Conservation (phyloP, 768 basidiomycete species). For the Mycena olivaceomarginata region DNA sequence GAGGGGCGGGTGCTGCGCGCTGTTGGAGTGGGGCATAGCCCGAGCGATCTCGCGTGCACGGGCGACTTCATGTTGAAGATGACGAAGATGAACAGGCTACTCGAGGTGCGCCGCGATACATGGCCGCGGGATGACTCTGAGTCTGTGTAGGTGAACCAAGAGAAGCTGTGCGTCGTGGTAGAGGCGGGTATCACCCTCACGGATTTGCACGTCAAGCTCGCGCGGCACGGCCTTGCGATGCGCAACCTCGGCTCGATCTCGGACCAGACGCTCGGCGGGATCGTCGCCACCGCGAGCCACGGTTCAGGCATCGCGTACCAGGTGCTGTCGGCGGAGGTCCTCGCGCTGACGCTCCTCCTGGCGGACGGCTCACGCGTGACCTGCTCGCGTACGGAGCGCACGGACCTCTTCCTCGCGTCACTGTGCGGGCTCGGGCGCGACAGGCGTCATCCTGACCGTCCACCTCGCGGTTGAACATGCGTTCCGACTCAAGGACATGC, state of each 20-base stretch:
- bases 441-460: conserved; percentile 90
- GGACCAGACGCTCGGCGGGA: conserved; percentile 95
- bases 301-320: conserved; percentile 90
- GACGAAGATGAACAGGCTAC: conserved; percentile 80
- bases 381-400: conserved; percentile 78
- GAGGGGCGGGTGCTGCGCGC: conserved; percentile 85
- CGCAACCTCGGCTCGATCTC: conserved; percentile 97
- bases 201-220: conserved; percentile 82
- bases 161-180: conserved; percentile 81
- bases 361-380: conserved; percentile 84
- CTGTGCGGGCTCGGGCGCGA: conserved; percentile 93
- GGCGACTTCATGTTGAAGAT: conserved; percentile 91
- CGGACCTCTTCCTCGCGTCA: conserved; percentile 92
- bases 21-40: conserved; percentile 94
- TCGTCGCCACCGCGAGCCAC: conserved; percentile 96
- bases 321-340: conserved; percentile 88
- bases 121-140: not conserved
- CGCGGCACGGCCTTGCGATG: conserved; percentile 85
- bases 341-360: conserved; percentile 85
- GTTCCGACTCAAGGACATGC: conserved; percentile 87
- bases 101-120: conserved; percentile 79
- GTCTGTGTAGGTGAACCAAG: conserved; percentile 76
- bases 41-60: conserved; percentile 96
- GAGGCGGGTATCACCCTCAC: conserved; percentile 90
- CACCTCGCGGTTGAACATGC: conserved; percentile 87